Evolutionary conservation across 1,284 basidiomycete genomes (phyloP), one percentile per base, ranked within the genome.

Genomic region (Cutaneotrichosporon arboriforme): DNA sequence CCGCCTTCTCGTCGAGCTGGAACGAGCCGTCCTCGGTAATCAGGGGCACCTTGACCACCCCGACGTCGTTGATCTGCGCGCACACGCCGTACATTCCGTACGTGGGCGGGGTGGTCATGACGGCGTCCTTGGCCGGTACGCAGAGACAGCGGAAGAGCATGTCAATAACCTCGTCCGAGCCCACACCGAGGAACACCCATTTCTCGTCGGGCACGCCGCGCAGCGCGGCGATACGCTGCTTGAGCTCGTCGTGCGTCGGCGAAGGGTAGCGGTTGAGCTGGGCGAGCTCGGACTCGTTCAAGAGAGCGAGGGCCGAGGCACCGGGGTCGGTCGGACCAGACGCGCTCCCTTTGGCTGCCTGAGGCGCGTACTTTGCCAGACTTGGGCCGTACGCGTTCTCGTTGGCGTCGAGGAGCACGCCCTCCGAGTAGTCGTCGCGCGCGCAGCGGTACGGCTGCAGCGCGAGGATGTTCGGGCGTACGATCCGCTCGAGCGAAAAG

Each of bases 61-160:
- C 86, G 4, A 97, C 79, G 69, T 98, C 96, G 69, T 98, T 99
- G 49, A 98, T 86, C 64, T 93, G 87, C 8, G 94, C 96, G 57
- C 88, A 91, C 2, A 98, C 94, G 17, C 80, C 75, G 76, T 98
- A 98, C 94, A 98, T 98, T 20, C 94, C 94, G 69, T 98, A 98
- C 8, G 94, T 97, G 3, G 96, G 96, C 2, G 94, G 96, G 7
- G 86, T 90, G 38, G 84, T 87, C 63, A 94, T 71, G 34, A 92
- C 85, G 67, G 84, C 87, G 69, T 97, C 89, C 57, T 80, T 77
- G 1, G 81, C 87, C 0, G 96, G 96, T 0, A 78, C 78, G 64
- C 93, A 91, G 62, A 88, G 86, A 38, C 97, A 84, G 10, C 96
- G 83, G 77, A 94, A 93, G 48, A 98, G 80, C 52, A 98, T 77